Evolutionary conservation across 2,329 filamentous ascomycete genomes (phyloP).

Genomic region (Neurospora sp.): DNA sequence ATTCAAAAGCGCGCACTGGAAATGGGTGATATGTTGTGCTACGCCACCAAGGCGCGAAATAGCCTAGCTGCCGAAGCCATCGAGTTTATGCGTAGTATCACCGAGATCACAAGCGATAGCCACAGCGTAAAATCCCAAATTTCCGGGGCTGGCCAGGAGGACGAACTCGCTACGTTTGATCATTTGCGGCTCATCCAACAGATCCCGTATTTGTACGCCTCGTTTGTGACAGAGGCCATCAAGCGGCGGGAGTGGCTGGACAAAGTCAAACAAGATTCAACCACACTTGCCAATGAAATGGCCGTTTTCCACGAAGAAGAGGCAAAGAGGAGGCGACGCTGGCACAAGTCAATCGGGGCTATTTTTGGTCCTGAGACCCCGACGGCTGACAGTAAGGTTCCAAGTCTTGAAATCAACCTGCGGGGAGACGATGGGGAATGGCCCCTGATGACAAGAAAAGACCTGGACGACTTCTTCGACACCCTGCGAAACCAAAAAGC

Average conservation of each 20-base stretch:
- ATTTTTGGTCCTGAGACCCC: constrained; percentile 54
- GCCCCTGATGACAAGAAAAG: constrained; percentile 66
- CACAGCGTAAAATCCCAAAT: constrained; percentile 64
- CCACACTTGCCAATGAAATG: constrained; percentile 84
- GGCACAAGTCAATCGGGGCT: constrained; percentile 76
- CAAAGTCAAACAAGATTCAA: constrained; percentile 80
- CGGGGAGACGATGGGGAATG: constrained; percentile 70
- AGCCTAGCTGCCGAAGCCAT: constrained; percentile 54
- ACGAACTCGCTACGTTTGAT: constrained; percentile 72
- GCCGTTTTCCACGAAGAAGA: constrained; percentile 89
- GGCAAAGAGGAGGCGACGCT: constrained; percentile 75
- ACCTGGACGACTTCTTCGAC: constrained; percentile 65
- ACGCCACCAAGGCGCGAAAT: constrained; percentile 58
- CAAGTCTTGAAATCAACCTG: constrained; percentile 77
- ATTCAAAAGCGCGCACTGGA: constrained; percentile 45
- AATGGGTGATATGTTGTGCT: constrained; percentile 50
- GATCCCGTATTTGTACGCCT: constrained; percentile 82
- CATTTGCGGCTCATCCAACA: constrained; percentile 70
- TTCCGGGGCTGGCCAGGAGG: constrained; percentile 59
- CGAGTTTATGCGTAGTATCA: constrained; percentile 72
- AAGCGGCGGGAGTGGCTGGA: constrained; percentile 83
- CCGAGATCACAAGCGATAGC: constrained; percentile 67
- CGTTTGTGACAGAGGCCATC: constrained; percentile 76
- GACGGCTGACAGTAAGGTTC: constrained; percentile 56
- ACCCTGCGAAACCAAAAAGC: constrained; percentile 54